Evolutionary conservation across 1,284 basidiomycete species (phyloP), one percentile per base, ranked within the genome.

Genomic region (Macrocystidia cucumis): DNA sequence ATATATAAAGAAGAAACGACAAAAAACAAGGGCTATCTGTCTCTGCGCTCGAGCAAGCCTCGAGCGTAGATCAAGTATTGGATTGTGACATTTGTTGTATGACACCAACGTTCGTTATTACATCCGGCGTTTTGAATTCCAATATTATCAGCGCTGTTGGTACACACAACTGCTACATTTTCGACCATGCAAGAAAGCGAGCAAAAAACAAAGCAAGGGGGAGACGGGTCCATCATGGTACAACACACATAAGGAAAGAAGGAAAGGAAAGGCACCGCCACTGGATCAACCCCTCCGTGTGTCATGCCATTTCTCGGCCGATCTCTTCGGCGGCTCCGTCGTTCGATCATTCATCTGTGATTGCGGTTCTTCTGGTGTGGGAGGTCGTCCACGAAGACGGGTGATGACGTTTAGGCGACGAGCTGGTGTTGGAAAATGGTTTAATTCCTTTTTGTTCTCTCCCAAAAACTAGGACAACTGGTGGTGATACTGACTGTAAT

Each of bases 401-500:
- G 59, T 51, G 35, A 74, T 58, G 35, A 70, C 62, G 16, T 57
- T 56, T n/a, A 73, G 52, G 8, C 72, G 70, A 42, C 71, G 67
- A 24, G 60, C 77, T 30, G 39, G 47, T 17, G 43, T 44, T 44
- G 24, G 24, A 31, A 27, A 29, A 24, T 9, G 21, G 16, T 17
- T 19, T 20, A 18, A 30, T 27, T 37, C 32, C 14, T 30, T 8
- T 35, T 14, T 9, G 9, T 28, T 7, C 19, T 3, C 16, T 24
- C 19, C 16, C 22, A 21, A 14, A 26, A 22, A 35, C 9, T 9
- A 5, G 5, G 20, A 9, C 23, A 17, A 17, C 9, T 3, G 13
- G 27, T 27, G 18, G 20, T 28, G 16, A 11, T 16, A 54, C 74
- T 48, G 47, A 81, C 82, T 64, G 48, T 82, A 83, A 46, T 86